These are phyloP conservation scores for Clavulina sp. DNA, from an alignment of 768 basidiomycete species.

Conservation along the genomic window DNA sequence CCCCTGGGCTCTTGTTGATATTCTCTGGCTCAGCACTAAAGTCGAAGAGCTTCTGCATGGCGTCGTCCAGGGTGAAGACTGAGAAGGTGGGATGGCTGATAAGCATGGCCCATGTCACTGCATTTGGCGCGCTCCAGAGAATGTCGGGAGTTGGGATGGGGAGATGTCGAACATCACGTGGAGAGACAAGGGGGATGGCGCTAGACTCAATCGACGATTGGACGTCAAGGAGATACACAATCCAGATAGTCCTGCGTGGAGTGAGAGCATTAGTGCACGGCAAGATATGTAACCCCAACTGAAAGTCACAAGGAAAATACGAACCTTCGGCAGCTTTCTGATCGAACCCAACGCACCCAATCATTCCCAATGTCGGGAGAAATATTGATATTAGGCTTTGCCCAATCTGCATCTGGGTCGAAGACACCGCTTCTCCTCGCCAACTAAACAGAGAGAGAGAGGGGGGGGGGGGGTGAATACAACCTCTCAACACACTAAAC, in stretches of 20 bases:
- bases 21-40: slow-evolving; percentile 3
- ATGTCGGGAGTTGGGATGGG: slow-evolving; percentile 23
- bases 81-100: neutral
- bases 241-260: slow-evolving; percentile 8
- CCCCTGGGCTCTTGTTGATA: too few relatives aligned
- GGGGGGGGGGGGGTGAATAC: too few relatives aligned
- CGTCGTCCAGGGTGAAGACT: neutral
- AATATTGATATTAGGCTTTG: neutral
- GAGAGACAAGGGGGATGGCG: slow-evolving; percentile 16
- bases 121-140: slow-evolving; percentile 20
- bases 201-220: slow-evolving; percentile 21
- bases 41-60: slow-evolving; percentile 13
- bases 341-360: slow-evolving; percentile 22
- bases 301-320: slow-evolving; percentile 1
- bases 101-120: slow-evolving; percentile 16
- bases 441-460: slow-evolving; percentile 16
- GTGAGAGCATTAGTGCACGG: neutral
- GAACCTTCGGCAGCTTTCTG: slow-evolving; percentile 21
- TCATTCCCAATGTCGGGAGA: slow-evolving; percentile 8
- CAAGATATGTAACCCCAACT: slow-evolving; percentile 7
- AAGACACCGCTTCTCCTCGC: slow-evolving; percentile 20
- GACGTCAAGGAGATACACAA: slow-evolving; percentile 23
- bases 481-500: neutral
- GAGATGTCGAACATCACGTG: slow-evolving; percentile 17
- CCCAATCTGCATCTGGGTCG: slow-evolving; percentile 15